Base-by-base conservation (phyloP, 2,329 filamentous ascomycete species). In the Penicillium sp. region DNA sequence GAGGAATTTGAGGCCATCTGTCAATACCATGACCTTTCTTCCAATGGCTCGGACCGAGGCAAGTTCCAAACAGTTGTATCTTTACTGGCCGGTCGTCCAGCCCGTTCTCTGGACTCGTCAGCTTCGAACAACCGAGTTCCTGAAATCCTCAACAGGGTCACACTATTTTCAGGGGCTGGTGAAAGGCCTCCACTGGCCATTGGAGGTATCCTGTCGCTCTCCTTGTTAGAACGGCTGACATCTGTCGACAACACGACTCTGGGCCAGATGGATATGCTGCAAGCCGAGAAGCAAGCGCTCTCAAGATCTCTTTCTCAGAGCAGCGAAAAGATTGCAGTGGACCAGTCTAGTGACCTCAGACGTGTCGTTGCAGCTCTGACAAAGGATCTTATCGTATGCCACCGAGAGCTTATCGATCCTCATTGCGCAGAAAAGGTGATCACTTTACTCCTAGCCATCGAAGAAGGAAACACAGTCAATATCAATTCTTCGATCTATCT, bases 241-340 rank as follows among this genome's bases (percentile, higher is more conserved):
- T 72, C 68, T 1, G 68, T 85, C 15, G 71, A 73, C 10, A 74
- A 78, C 20, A 82, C 86, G 0, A 81, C 75, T 39, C 72, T 91
- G 32, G 79, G 79, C 39, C 83, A 84, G 34, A 72, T 91, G 41
- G 78, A 81, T 37, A 76, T 87, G 15, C 75, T 91, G 0, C 85
- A 89, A 67, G 75, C 78, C 1, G 88, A 91, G 63, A 71, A 89
- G 43, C 84, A 84, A 7, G 74, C 81, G 3, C 73, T 89, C 52
- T 83, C 83, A 8, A 77, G 78, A 37, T 79, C 84, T 49, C 61
- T 88, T 21, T 72, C 80, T 41, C 66, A 71, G 29, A 76, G 83
- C 52, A 79, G 78, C 47, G 63, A 72, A 26, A 71, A 82, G 21
- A 68, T 87, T 34, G 69, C 76, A 3, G 67, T 74, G 12, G 78